A percentile compares a stretch with the other conserved stretches of the same genome.
Evolutionary conservation across 345 rosid genomes (phyloP).

Genomic region (Populus nigra): DNA sequence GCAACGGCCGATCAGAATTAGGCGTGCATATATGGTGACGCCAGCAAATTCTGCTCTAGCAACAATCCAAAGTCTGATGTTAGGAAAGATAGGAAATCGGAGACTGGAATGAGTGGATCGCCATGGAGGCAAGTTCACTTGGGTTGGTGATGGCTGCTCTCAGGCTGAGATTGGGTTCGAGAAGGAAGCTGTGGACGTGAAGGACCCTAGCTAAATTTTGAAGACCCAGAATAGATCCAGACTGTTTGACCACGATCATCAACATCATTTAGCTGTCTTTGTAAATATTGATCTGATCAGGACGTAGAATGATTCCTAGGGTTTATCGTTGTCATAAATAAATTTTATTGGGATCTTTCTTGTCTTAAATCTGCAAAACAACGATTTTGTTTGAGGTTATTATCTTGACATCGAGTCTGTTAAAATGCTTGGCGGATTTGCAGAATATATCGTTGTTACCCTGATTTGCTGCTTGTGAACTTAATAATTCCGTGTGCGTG

Average conservation of each 20-base stretch:
- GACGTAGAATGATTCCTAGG: not conserved
- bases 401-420: too few relatives aligned
- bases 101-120: conserved; percentile 55
- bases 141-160: conserved; percentile 55
- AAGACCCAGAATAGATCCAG: conserved; percentile 39
- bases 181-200: conserved; percentile 38
- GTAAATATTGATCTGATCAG: not conserved
- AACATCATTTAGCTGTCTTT: not conserved
- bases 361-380: too few relatives aligned
- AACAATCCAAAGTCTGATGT: conserved; percentile 22
- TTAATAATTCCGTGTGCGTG: too few relatives aligned
- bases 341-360: not conserved
- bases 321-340: too few relatives aligned
- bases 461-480: too few relatives aligned
- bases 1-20: not conserved
- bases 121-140: conserved; percentile 69
- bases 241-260: conserved; percentile 1
- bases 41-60: not conserved
- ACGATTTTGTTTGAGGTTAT: not conserved
- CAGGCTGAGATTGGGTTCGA: conserved; percentile 45
- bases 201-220: conserved; percentile 53
- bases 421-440: not conserved
- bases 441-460: too few relatives aligned
- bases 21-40: not conserved
- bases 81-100: conserved; percentile 53